phyloP scores from a whole-genome alignment of 306 rosid species.

The Lathyrus tuberosus region DNA sequence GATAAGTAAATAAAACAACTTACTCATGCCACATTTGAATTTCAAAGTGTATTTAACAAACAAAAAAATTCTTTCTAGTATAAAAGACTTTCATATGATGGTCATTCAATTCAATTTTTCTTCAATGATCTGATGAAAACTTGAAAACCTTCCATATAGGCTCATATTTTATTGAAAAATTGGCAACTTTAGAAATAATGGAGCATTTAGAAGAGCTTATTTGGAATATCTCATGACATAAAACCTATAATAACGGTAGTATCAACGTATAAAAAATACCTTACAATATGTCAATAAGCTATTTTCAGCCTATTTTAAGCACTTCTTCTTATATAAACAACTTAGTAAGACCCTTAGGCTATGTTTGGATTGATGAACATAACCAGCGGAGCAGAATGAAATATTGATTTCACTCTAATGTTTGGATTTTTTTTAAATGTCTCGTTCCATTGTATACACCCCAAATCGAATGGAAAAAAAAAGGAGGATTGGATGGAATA shows the following conservation, averaged over 20 bases:
- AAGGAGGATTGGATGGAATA: no score
- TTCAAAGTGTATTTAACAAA: conserved; percentile 1
- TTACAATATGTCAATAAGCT: not conserved
- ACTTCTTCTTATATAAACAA: no score
- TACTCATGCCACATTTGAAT: conserved; percentile 4
- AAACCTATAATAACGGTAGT: not conserved
- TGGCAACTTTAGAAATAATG: not conserved
- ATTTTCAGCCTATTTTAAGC: not conserved
- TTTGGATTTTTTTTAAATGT: no score
- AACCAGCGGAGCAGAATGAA: no score
- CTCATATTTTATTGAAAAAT: not conserved
- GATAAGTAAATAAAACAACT: conserved; percentile 12
- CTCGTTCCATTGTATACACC: no score
- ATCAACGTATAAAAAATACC: not conserved
- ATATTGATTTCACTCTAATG: no score
- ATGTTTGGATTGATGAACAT: no score
- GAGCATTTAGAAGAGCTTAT: not conserved
- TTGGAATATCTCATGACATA: not conserved
- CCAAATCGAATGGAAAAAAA: no score
- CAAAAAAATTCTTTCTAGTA: not conserved
- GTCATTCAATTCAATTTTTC: conserved; percentile 1
- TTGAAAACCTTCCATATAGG: not conserved
- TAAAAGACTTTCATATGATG: not conserved
- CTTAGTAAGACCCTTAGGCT: no score
- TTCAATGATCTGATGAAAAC: conserved; percentile 1